These are phyloP conservation scores for Xylariales sp. DNA, from an alignment of 2,329 filamentous ascomycete species.

Conservation along the genomic window DNA sequence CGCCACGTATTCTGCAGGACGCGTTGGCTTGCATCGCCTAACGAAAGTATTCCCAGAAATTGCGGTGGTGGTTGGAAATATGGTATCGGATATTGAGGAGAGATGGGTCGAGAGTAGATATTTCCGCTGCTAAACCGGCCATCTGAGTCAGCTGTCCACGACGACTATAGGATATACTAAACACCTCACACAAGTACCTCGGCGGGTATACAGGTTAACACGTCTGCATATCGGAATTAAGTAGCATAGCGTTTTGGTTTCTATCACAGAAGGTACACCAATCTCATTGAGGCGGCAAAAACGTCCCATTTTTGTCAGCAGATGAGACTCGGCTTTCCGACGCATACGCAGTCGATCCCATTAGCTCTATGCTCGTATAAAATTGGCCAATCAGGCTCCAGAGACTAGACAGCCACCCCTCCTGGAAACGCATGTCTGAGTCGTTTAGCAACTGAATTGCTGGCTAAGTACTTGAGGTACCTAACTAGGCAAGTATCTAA, in stretches of 20 bases:
- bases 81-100: conserved; percentile 84
- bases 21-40: conserved; percentile 83
- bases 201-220: conserved; percentile 15
- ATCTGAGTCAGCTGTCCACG: conserved; percentile 1
- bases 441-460: conserved; percentile 9
- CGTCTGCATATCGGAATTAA: conserved; percentile 16
- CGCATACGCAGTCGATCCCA: neutral
- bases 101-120: conserved; percentile 93
- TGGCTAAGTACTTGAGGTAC: neutral
- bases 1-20: conserved; percentile 91
- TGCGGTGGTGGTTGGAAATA: conserved; percentile 84
- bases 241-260: conserved; percentile 28
- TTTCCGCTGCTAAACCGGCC: conserved; percentile 76
- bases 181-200: conserved; percentile 1
- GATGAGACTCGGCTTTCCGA: conserved; percentile 8
- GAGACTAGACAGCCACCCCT: neutral
- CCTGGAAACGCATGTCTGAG: neutral
- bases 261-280: neutral
- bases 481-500: neutral
- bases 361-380: conserved; percentile 33
- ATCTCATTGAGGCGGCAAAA: conserved; percentile 13
- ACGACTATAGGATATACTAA: conserved; percentile 18
- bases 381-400: conserved; percentile 30
- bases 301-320: conserved; percentile 21
- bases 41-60: conserved; percentile 90